Conservation (phyloP, 441 rosid species). For the Populus hybrid region DNA sequence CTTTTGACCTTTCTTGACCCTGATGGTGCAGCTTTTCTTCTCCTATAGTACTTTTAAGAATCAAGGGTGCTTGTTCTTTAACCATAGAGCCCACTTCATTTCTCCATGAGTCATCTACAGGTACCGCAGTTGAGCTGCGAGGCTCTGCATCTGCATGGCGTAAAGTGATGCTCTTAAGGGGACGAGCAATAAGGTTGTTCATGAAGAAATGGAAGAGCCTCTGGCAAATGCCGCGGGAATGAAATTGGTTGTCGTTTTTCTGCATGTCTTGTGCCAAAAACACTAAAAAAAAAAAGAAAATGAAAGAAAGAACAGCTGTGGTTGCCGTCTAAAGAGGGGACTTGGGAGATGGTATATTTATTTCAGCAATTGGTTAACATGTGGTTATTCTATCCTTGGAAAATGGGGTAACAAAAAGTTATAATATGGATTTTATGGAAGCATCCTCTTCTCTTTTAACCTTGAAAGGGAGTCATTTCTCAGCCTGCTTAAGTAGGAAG, state of each 20-base stretch:
- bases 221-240: conserved; percentile 32
- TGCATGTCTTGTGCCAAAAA: conserved; percentile 26
- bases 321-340: neutral
- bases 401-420: conserved; percentile 21
- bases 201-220: conserved; percentile 27
- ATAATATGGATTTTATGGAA: neutral
- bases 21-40: neutral
- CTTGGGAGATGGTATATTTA: neutral
- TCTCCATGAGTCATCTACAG: neutral
- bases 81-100: neutral
- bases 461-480: neutral
- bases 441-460: neutral
- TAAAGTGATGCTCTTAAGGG: neutral
- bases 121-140: neutral
- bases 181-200: conserved; percentile 22
- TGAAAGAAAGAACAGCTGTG: neutral
- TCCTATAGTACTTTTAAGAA: neutral
- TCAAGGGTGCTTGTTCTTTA: neutral
- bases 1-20: conserved; percentile 15
- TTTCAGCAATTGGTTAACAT: neutral
- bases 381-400: conserved; percentile 23
- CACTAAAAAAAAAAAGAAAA: neutral
- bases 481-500: neutral
- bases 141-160: neutral
- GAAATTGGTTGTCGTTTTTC: conserved; percentile 13